phyloP scores from a whole-genome alignment of 169 alveolate species.

The Cryptosporidium bovis region DNA sequence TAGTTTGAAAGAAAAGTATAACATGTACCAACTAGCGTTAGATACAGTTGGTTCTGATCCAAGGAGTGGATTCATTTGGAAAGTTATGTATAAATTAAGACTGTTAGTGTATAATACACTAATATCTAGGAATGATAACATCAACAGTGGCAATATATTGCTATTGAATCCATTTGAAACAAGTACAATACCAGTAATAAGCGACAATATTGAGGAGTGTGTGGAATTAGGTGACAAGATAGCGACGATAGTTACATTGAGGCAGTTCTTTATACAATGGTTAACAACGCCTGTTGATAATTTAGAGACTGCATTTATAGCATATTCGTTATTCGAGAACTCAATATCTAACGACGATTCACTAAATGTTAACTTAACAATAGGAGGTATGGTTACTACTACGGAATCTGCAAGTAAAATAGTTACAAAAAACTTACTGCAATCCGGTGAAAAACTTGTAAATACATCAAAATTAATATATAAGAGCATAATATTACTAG shows the following conservation, averaged over 20 bases:
- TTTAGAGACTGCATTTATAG: conserved; percentile 73
- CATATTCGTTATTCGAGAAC: conserved; percentile 61
- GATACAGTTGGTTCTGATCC: conserved; percentile 69
- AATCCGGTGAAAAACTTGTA: conserved; percentile 67
- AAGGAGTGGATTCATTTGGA: conserved; percentile 71
- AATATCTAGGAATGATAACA: conserved; percentile 45
- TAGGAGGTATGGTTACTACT: conserved; percentile 12
- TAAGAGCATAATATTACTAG: conserved; percentile 27
- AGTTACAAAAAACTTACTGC: conserved; percentile 46
- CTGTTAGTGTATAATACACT: conserved; percentile 57
- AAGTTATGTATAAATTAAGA: conserved; percentile 63
- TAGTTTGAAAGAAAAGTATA: conserved; percentile 40
- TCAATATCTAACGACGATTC: conserved; percentile 15
- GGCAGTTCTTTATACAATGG: conserved; percentile 69
- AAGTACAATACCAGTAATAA: conserved; percentile 45
- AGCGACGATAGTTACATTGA: conserved; percentile 57
- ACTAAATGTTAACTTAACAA: neutral
- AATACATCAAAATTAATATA: conserved; percentile 42
- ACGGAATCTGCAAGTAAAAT: conserved; percentile 61
- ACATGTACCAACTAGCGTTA: conserved; percentile 50
- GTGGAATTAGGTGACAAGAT: conserved; percentile 39
- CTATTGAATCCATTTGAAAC: conserved; percentile 70
- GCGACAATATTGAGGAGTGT: conserved; percentile 50
- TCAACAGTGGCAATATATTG: conserved; percentile 34
- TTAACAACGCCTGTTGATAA: conserved; percentile 65